Evolutionary conservation across 192 early-diverging fungal species (phyloP), one percentile per base, ranked within the genome.

Genomic region (Helicostylum pulchrum): DNA sequence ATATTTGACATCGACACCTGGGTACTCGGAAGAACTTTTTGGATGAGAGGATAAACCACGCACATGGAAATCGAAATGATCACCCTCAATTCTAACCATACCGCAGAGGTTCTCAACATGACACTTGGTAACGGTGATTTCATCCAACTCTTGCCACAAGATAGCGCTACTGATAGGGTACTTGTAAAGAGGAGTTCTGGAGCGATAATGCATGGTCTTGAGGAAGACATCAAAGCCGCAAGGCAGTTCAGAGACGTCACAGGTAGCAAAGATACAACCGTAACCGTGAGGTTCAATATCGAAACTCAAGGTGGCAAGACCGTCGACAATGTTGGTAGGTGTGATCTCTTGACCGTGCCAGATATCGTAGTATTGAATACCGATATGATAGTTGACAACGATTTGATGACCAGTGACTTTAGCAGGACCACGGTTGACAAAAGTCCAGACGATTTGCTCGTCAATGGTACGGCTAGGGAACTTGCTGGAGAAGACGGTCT

Each of bases 201-300:
- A 66, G 8, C 45, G 26, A 4, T 36, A 12, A 11, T 11, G 21
- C 53, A 66, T 20, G 15, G 51, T 44, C n/a, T 46, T 48, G 15
- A 66, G 34, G 12, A 55, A 57, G 2, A 36, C 45, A 23, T 66
- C 46, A 30, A 66, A 55, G 4, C 42, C 44, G 30, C 19, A 14
- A n/a, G 64, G 64, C 9, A 66, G 39, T 19, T 46, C 5, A 19
- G 53, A 34, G 4, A 66, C 51, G 23, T 66, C 64, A 19, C 50
- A 50, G 7, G 64, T 54, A 31, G 53, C 64, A 47, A 66, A 66
- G 43, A 66, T 66, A 48, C 64, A 66, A 8, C 64, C 64, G 21
- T 66, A 66, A 26, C 64, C 64, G 12, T 57, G 39, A 14, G 64
- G 53, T 56, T 66, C 64, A 46, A 66, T 66, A 56, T 66, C 64